Percentiles rank a stretch among this genome's conserved stretches.
These are phyloP conservation scores for Lepidium africanum DNA, from an alignment of 345 rosid genomes.

Conservation along the genomic window DNA sequence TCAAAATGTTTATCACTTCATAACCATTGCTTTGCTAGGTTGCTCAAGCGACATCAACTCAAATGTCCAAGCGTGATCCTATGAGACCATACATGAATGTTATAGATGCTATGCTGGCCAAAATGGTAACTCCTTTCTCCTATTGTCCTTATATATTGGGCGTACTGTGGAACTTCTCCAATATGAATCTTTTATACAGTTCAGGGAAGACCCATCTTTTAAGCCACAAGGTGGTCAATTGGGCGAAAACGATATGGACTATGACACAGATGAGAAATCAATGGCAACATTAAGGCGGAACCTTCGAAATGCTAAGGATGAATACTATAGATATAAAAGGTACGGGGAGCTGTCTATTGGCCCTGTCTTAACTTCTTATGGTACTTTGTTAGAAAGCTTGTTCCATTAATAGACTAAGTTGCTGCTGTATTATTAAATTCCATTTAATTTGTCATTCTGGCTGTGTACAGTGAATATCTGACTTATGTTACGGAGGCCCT, in stretches of 20 bases:
- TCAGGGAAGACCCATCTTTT: slow-evolving; percentile 86
- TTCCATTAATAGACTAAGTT: background rate
- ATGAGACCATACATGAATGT: slow-evolving; percentile 95
- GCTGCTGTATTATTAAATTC: background rate
- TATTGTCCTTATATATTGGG: background rate
- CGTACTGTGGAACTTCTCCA: background rate
- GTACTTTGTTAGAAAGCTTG: background rate
- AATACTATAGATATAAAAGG: slow-evolving; percentile 95
- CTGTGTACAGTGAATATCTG: slow-evolving; percentile 71
- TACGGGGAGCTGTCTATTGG: slow-evolving; percentile 17
- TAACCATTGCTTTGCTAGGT: slow-evolving; percentile 46
- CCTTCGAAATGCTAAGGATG: slow-evolving; percentile 88
- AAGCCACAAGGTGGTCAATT: slow-evolving; percentile 97
- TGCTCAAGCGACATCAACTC: slow-evolving; percentile 98
- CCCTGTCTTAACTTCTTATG: background rate
- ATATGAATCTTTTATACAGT: slow-evolving; percentile 35
- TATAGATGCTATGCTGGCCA: slow-evolving; percentile 77
- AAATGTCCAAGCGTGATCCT: slow-evolving; percentile 99
- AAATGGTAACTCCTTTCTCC: slow-evolving; percentile 52
- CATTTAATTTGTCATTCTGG: background rate
- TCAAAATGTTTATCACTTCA: background rate
- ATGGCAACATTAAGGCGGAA: slow-evolving; percentile 98
- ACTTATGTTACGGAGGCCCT: slow-evolving; percentile 75
- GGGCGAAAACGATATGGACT: slow-evolving; percentile 99
- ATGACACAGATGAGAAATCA: slow-evolving; percentile 96